phyloP scores from a whole-genome alignment of 148 eudicot species.

The Nyssa sinensis region DNA sequence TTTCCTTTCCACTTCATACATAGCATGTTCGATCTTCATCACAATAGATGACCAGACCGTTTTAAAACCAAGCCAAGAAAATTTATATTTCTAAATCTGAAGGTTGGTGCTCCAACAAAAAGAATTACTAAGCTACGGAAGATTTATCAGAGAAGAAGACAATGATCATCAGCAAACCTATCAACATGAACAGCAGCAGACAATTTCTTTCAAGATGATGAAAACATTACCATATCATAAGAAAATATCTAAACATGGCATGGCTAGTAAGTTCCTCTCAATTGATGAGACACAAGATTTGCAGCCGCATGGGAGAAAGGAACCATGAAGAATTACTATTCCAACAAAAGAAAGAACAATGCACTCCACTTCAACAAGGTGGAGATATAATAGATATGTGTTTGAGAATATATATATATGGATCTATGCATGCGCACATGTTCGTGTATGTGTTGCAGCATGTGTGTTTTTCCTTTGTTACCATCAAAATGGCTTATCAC shows the following conservation, averaged over 20 bases:
- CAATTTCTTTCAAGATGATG: background rate
- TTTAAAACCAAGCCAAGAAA: background rate
- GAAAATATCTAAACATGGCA: background rate
- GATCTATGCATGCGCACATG: no score
- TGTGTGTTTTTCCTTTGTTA: no score
- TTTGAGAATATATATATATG: no score
- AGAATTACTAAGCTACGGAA: background rate
- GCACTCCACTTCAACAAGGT: no score
- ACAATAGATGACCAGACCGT: background rate
- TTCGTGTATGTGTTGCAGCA: no score
- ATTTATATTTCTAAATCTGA: background rate
- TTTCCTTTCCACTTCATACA: background rate
- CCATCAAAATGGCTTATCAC: no score
- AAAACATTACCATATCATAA: background rate
- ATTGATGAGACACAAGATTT: background rate
- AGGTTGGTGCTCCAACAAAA: background rate
- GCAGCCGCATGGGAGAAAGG: background rate
- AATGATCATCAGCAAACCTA: background rate
- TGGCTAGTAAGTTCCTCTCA: background rate
- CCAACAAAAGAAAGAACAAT: no score
- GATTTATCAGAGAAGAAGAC: background rate
- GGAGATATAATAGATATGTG: no score
- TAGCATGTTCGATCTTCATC: background rate
- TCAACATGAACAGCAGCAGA: background rate
- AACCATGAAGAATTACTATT: no score